Evolutionary conservation across 768 basidiomycete species (phyloP), one percentile per base, ranked within the genome.

Genomic region (Mycena venus): DNA sequence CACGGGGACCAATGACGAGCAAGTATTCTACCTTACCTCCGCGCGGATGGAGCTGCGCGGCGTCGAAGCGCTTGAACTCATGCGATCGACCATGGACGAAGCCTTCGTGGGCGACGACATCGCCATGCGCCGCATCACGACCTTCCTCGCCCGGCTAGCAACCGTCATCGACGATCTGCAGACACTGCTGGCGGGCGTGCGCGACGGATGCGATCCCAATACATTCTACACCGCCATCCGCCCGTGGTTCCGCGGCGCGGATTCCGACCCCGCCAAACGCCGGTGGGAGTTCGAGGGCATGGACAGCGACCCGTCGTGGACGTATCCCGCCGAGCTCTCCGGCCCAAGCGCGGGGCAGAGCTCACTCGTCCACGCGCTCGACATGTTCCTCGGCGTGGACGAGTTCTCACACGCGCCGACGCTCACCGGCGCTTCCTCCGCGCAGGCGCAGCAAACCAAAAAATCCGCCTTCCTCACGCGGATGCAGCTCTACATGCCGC

Each of bases 311-410:
- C 85, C 85, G 0, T 84, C 83, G 4, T 83, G 90, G 9, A 78
- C 79, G 11, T 75, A 83, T n/a, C 89, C 89, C 1, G 84, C 82
- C 8, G 89, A 93, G 75, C 86, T 94, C 36, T 92, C 92, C 1
- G 95, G 95, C 2, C 93, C 95, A 10, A 94, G 92, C 75, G 95
- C 95, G 2, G 95, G 95, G 0, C 95, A 96, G 83, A 95, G 94
- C 79, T 88, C 92, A 5, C 84, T 96, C 25, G 89, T 96, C 15
- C 94, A 95, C 70, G 90, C 91, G 7, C 83, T 95, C 14, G 94
- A 94, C 73, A 85, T 92, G 32, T 95, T 95, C 79, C 86, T 95
- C 11, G 92, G 93, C 15, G 85, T 95, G 8, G 91, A 93, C 77
- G 89, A 91, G 77, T 84, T 85, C 68, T 84, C 85, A 38, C 83